Evolutionary conservation across 2,329 filamentous ascomycete species (phyloP), one percentile per base, ranked within the genome.

Genomic region (Helminthosporium solani): DNA sequence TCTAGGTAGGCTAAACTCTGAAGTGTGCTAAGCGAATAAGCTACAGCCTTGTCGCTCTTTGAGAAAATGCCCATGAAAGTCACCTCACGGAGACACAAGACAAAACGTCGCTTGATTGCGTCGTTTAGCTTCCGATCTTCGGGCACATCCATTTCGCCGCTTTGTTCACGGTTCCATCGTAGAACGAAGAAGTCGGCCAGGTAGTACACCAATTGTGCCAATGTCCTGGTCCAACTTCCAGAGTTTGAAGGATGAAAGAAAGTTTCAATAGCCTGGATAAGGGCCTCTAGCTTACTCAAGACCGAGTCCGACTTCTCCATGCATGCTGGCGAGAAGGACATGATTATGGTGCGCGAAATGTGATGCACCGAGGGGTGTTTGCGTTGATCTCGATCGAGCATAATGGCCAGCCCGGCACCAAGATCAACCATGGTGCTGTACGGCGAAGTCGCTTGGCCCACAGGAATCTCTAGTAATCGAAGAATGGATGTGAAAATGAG

Each of bases 161-260:
- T 95, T 66, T 88, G 86, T 72, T 99, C 94, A 42, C 92, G 84
- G 66, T 99, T 97, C 91, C 91, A 99, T 42, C 94, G 85, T 73
- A 95, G 94, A 34, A 99, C 89, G 68, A 99, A 99, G 61, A 95
- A 91, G 67, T 99, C 94, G 2, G 91, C 86, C 5, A 99, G 78
- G 70, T 95, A 96, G 67, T 91, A 91, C 4, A 94, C 88, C 43
- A 99, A 78, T 70, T 97, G 92, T 2, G 90, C 87, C 34, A 99
- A 75, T 54, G 92, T 87, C 60, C 84, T 90, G 1, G 92, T 95
- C 94, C 94, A 99, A 12, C 77, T 77, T 12, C 94, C 94, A 42
- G 92, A 88, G 68, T 99, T 99, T 2, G 94, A 99, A 2, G 94
- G 94, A 62, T 99, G 94, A 77, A 96, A 99, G 71, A 99, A 99